Conservation (phyloP, 495 filamentous ascomycete species). For the Physcia stellaris region DNA sequence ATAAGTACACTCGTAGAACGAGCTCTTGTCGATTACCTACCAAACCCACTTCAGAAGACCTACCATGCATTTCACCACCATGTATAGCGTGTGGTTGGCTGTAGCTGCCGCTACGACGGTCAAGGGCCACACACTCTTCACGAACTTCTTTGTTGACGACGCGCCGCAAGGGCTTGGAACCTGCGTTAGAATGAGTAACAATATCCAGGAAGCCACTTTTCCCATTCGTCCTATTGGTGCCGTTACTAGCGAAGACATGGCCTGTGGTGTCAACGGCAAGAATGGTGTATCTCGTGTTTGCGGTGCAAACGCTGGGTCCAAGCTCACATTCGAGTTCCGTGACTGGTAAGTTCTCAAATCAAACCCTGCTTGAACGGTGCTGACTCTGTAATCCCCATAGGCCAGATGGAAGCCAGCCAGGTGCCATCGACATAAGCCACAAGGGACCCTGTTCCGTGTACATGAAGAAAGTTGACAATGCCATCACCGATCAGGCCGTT, state of each 20-base stretch:
- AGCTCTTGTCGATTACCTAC: too few relatives aligned
- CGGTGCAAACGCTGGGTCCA: constrained; percentile 34
- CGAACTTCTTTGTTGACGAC: constrained; percentile 51
- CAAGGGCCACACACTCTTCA: constrained; percentile 51
- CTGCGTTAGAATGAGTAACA: constrained; percentile 52
- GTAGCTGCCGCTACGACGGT: constrained; percentile 10
- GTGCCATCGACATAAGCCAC: constrained; percentile 46
- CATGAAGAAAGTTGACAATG: constrained; percentile 45
- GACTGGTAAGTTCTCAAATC: too few relatives aligned
- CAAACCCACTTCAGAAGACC: too few relatives aligned
- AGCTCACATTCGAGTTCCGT: constrained; percentile 50
- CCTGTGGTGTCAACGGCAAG: constrained; percentile 53
- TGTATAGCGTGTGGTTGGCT: too few relatives aligned
- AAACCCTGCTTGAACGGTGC: too few relatives aligned
- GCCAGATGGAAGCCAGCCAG: constrained; percentile 40
- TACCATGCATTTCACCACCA: too few relatives aligned
- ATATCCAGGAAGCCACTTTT: constrained; percentile 29
- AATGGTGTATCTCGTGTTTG: constrained; percentile 45
- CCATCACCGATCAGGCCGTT: constrained; percentile 26
- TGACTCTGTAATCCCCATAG: too few relatives aligned
- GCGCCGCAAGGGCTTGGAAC: constrained; percentile 52
- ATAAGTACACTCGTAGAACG: too few relatives aligned
- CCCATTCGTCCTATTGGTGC: constrained; percentile 29
- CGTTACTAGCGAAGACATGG: constrained; percentile 46
- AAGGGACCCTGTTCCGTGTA: constrained; percentile 62